phyloP scores from a whole-genome alignment of 1,284 basidiomycete genomes.

The Apiotrichum brassicae region DNA sequence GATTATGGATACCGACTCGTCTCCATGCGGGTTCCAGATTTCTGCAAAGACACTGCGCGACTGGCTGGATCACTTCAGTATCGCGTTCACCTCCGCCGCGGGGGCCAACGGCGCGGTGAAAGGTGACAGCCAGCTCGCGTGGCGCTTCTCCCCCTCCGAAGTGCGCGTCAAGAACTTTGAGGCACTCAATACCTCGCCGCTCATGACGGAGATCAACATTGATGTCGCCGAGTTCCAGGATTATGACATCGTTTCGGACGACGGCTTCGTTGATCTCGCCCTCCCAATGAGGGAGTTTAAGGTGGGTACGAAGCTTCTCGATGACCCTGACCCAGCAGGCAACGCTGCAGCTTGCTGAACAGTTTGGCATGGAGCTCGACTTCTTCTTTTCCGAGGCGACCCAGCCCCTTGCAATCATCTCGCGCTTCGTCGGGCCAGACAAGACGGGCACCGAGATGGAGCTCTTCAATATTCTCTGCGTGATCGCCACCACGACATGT shows the following conservation, averaged over 20 bases:
- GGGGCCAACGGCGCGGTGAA: constrained; percentile 8
- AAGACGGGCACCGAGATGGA: constrained; percentile 23
- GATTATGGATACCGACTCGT: constrained; percentile 37
- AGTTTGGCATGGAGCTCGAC: constrained; percentile 36
- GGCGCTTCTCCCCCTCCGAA: constrained; percentile 37
- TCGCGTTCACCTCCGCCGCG: constrained; percentile 17
- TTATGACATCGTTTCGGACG: constrained; percentile 25
- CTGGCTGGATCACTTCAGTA: constrained; percentile 45
- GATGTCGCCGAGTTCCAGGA: constrained; percentile 40
- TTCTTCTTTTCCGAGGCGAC: constrained; percentile 38
- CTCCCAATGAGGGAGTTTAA: constrained; percentile 47
- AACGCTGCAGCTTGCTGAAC: constrained; percentile 39
- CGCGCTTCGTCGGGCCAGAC: constrained; percentile 13
- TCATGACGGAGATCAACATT: constrained; percentile 43
- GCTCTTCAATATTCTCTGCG: constrained; percentile 36
- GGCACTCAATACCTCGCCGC: constrained; percentile 3
- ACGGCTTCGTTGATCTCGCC: constrained; percentile 32
- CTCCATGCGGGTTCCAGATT: constrained; percentile 38
- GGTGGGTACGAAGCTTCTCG: constrained; percentile 20
- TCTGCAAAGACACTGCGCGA: constrained; percentile 37
- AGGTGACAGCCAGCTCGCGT: constrained; percentile 40
- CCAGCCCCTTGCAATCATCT: constrained; percentile 42
- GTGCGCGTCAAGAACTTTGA: constrained; percentile 44
- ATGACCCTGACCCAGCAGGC: constrained; percentile 23
- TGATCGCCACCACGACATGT: constrained; percentile 41